These are phyloP conservation scores for Ogataea hybrid DNA, from an alignment of 1,139 yeast species.

Conservation along the genomic window DNA sequence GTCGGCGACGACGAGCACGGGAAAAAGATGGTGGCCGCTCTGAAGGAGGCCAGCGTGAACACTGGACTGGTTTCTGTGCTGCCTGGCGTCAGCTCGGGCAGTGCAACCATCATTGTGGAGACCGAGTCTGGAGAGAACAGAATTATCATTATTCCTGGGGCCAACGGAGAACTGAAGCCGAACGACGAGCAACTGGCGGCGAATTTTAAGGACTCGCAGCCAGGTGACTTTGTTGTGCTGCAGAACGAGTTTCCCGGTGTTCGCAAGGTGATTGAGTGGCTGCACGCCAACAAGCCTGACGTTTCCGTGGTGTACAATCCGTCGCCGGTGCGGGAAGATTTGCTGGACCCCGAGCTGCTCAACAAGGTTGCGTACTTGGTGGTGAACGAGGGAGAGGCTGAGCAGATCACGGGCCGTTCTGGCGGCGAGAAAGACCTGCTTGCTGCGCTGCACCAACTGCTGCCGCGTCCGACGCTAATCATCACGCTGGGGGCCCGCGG, in stretches of 20 bases:
- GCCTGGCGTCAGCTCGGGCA: slow-evolving; percentile 57
- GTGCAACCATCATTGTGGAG: slow-evolving; percentile 84
- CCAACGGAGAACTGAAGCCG: slow-evolving; percentile 68
- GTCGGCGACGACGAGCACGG: slow-evolving; percentile 85
- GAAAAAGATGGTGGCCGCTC: slow-evolving; percentile 48
- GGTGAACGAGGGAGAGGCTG: slow-evolving; percentile 84
- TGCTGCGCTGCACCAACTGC: slow-evolving; percentile 13
- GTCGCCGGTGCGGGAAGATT: slow-evolving; percentile 64
- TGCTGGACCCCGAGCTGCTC: slow-evolving; percentile 40
- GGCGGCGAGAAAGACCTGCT: slow-evolving; percentile 6
- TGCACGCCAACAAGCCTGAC: slow-evolving; percentile 44
- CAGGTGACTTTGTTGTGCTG: slow-evolving; percentile 48
- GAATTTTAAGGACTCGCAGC: slow-evolving; percentile 33
- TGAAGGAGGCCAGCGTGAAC: slow-evolving; percentile 53
- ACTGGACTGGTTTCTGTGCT: slow-evolving; percentile 42
- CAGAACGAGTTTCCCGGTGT: slow-evolving; percentile 79
- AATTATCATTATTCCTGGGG: slow-evolving; percentile 82
- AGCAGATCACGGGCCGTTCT: slow-evolving; percentile 9
- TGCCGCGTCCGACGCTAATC: slow-evolving; percentile 41
- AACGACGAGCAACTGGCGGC: slow-evolving; percentile 40
- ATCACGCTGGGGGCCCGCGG: slow-evolving; percentile 84
- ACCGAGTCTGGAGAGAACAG: slow-evolving; percentile 79
- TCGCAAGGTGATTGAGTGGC: slow-evolving; percentile 50
- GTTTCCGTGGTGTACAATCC: slow-evolving; percentile 76
- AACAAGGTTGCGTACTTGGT: slow-evolving; percentile 61